Conservation (phyloP, 306 rosid species). For the Quercus agrifolia region DNA sequence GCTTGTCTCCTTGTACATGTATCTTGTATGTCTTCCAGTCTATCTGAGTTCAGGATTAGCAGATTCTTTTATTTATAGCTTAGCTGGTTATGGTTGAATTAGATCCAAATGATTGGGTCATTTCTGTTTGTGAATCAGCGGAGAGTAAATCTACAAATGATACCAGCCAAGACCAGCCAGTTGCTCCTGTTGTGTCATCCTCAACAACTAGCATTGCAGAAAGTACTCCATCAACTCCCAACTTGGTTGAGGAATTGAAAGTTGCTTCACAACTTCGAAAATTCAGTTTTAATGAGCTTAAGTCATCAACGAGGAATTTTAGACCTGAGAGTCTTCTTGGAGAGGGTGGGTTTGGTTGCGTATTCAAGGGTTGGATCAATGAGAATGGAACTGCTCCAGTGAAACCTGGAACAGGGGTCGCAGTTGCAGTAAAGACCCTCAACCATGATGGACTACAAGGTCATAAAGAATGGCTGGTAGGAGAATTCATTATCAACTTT, state of each 20-base stretch:
- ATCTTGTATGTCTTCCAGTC: background rate
- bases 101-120: background rate
- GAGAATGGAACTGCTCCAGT: conserved; percentile 27
- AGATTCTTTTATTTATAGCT: background rate
- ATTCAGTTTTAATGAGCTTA: conserved; percentile 44
- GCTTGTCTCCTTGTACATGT: background rate
- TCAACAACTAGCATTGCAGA: conserved; percentile 30
- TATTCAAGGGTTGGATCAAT: conserved; percentile 55
- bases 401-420: conserved; percentile 34
- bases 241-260: conserved; percentile 31
- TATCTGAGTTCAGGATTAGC: background rate
- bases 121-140: conserved; percentile 16
- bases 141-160: conserved; percentile 30
- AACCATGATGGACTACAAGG: conserved; percentile 52
- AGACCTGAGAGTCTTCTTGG: conserved; percentile 43
- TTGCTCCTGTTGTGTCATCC: conserved; percentile 27
- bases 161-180: conserved; percentile 13
- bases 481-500: background rate
- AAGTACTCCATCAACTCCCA: conserved; percentile 34
- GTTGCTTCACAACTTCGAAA: conserved; percentile 40
- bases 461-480: conserved; percentile 70
- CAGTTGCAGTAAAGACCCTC: conserved; percentile 64
- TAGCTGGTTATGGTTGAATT: conserved; percentile 5
- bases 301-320: conserved; percentile 43
- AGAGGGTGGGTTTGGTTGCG: conserved; percentile 59